These are phyloP conservation scores for Sambucus nigra DNA, from an alignment of 129 eudicot genomes.

Conservation along the genomic window DNA sequence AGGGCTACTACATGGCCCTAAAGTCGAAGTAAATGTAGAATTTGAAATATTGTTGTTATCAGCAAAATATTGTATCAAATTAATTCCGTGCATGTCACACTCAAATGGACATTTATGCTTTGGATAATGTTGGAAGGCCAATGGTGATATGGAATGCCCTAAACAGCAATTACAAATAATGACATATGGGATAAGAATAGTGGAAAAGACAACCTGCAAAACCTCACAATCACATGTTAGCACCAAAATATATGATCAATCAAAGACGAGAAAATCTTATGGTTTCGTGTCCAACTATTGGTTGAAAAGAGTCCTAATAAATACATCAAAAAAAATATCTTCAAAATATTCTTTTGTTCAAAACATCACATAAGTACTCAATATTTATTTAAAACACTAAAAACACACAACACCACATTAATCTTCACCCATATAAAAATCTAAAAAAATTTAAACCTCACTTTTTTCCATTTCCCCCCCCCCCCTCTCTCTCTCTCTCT, in stretches of 20 bases:
- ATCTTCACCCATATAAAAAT: no score
- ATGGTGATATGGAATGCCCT: slow-evolving; percentile 13
- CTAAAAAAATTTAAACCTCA: no score
- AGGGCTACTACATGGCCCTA: slow-evolving; percentile 7
- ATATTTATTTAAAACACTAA: no score
- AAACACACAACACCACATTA: no score
- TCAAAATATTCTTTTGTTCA: no score
- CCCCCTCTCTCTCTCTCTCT: no score
- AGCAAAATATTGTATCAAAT: slow-evolving; percentile 10
- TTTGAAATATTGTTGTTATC: not conserved
- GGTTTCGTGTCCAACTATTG: slow-evolving; percentile 27
- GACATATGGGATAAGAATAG: slow-evolving; percentile 25
- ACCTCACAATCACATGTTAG: slow-evolving; percentile 21
- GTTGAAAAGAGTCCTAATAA: no score
- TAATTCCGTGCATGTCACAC: not conserved
- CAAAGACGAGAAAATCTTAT: slow-evolving; percentile 13
- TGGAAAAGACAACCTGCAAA: slow-evolving; percentile 30
- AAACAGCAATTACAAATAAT: slow-evolving; percentile 3
- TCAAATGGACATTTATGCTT: not conserved
- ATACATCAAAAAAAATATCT: no score
- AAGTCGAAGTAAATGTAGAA: not conserved
- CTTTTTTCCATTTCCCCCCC: no score
- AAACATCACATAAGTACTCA: no score
- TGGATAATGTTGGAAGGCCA: slow-evolving; percentile 5
- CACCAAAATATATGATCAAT: slow-evolving; percentile 8